A percentile compares a stretch with the other conserved stretches of the same genome.
These are phyloP conservation scores for Acidomyces sp. DNA, from an alignment of 495 filamentous ascomycete species.

Conservation along the genomic window DNA sequence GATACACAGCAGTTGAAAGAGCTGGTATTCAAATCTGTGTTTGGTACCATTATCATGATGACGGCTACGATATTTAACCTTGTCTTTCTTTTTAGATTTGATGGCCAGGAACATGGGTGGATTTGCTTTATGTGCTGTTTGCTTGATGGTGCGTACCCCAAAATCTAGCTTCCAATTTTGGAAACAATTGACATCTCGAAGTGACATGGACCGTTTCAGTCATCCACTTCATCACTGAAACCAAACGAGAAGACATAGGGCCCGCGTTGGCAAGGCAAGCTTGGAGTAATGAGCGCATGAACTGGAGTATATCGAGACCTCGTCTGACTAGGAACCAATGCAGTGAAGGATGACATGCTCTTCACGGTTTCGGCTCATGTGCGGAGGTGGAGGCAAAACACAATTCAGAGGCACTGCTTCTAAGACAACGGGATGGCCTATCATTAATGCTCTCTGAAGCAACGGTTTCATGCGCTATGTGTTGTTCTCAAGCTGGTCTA, in stretches of 20 bases:
- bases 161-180: background rate
- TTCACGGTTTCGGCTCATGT: too few species aligned
- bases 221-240: constrained; percentile 2
- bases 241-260: background rate
- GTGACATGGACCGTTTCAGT: constrained; percentile 4
- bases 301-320: too few species aligned
- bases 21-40: background rate
- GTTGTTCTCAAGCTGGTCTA: too few species aligned
- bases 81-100: constrained; percentile 17
- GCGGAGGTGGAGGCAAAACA: too few species aligned
- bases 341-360: background rate
- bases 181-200: background rate
- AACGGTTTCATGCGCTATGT: too few species aligned
- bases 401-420: too few species aligned
- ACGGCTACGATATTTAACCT: constrained; percentile 28
- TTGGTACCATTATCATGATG: constrained; percentile 14
- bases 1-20: background rate
- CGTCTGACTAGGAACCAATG: too few species aligned
- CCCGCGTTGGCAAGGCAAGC: background rate
- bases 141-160: constrained; percentile 24
- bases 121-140: constrained; percentile 29
- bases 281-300: constrained; percentile 2
- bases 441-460: too few species aligned
- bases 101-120: constrained; percentile 28
- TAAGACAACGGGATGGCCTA: too few species aligned